Evolutionary conservation across 495 filamentous ascomycete genomes (phyloP).

Genomic region (Penicillium maclennaniae): DNA sequence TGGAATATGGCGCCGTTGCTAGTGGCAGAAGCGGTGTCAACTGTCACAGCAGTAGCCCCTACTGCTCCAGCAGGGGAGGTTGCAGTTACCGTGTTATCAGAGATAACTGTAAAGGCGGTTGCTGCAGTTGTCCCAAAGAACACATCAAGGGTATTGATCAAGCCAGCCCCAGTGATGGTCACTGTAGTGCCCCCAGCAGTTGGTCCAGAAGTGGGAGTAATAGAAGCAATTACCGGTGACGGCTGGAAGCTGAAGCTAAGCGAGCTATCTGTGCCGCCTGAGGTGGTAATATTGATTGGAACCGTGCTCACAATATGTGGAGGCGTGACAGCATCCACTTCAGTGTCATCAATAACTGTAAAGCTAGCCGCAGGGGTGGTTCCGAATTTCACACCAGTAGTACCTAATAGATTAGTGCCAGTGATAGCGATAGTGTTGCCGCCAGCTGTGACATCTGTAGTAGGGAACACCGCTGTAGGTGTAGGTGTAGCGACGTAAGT

Average conservation of each 20-base stretch:
- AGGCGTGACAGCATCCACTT: neutral
- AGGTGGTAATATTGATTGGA: constrained; percentile 4
- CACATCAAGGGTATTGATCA: neutral
- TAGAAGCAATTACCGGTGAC: neutral
- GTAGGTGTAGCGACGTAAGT: neutral
- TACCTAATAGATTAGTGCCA: neutral
- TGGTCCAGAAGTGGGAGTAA: constrained; percentile 1
- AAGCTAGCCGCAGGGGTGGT: neutral
- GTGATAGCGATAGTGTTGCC: neutral
- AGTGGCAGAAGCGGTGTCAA: neutral
- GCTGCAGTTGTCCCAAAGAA: neutral
- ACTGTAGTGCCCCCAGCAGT: constrained; percentile 1
- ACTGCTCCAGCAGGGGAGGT: neutral
- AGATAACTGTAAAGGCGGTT: neutral
- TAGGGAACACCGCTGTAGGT: neutral
- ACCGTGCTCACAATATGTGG: neutral
- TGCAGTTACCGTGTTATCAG: constrained; percentile 1
- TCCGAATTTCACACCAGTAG: constrained; percentile 1
- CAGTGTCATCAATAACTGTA: constrained; percentile 1
- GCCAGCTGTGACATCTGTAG: neutral
- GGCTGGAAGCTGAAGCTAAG: constrained; percentile 2
- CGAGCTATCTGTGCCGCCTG: constrained; percentile 3
- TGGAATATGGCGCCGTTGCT: neutral
- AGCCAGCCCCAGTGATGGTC: neutral
- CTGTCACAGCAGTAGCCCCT: neutral